Percentiles rank a stretch among this genome's conserved stretches.
These are phyloP conservation scores for Dimargaris verticillata DNA, from an alignment of 192 early-diverging fungal genomes.

Conservation along the genomic window DNA sequence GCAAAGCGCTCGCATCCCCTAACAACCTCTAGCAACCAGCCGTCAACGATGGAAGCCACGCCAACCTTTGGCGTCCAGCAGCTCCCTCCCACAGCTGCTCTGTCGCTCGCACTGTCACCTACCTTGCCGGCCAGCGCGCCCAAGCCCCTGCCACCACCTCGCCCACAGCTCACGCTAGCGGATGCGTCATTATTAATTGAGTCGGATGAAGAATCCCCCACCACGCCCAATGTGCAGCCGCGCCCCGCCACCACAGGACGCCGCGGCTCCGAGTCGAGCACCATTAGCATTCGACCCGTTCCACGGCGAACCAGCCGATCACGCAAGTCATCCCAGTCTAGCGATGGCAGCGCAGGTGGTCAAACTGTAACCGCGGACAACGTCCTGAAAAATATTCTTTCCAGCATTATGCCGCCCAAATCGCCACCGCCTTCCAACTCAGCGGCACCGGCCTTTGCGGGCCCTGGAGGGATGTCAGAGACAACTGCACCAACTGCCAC, in stretches of 20 bases:
- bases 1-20: not conserved
- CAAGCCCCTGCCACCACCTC: too few relatives aligned
- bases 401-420: conserved; percentile 2
- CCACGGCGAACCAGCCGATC: not conserved
- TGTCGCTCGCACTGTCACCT: too few relatives aligned
- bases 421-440: not conserved
- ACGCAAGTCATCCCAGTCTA: not conserved
- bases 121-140: too few relatives aligned
- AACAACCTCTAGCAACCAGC: not conserved
- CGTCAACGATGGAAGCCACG: not conserved
- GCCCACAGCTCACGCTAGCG: too few relatives aligned
- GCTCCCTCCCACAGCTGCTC: too few relatives aligned
- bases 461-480: not conserved
- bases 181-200: too few relatives aligned
- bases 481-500: not conserved
- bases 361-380: not conserved
- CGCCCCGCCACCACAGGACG: too few relatives aligned
- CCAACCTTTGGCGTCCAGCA: too few relatives aligned
- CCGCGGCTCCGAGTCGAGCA: not conserved
- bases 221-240: too few relatives aligned
- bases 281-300: not conserved
- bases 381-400: conserved; percentile 1
- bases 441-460: not conserved
- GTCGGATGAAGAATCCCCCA: too few relatives aligned
- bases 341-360: not conserved